Conservation (phyloP, 495 filamentous ascomycete species). For the Lasiosphaeria hispida region DNA sequence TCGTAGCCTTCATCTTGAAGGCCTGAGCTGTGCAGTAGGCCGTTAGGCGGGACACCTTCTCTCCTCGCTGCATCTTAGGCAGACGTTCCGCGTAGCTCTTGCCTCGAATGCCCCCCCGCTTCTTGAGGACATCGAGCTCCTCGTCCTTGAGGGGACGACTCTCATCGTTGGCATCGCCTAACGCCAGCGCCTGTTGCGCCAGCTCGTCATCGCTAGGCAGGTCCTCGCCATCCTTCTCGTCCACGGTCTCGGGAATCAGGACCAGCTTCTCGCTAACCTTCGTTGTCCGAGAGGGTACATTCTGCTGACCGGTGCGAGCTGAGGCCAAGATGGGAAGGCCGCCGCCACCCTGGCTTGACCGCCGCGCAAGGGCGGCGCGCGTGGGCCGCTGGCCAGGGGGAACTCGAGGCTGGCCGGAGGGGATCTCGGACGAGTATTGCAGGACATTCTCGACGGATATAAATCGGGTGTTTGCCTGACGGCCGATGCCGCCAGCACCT, state of each 20-base stretch:
- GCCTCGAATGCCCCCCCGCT: slow-evolving; percentile 62
- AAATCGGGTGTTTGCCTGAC: slow-evolving; percentile 61
- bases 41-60: slow-evolving; percentile 85
- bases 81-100: slow-evolving; percentile 95
- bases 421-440: slow-evolving; percentile 90
- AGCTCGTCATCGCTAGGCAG: slow-evolving; percentile 50
- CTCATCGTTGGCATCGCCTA: slow-evolving; percentile 60
- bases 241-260: slow-evolving; percentile 80
- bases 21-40: slow-evolving; percentile 96
- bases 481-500: slow-evolving; percentile 17
- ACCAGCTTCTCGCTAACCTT: slow-evolving; percentile 95
- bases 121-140: slow-evolving; percentile 64
- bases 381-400: slow-evolving; percentile 59
- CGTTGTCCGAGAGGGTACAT: slow-evolving; percentile 81
- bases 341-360: slow-evolving; percentile 31
- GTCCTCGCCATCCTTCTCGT: slow-evolving; percentile 53
- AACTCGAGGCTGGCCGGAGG: slow-evolving; percentile 84
- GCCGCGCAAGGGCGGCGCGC: slow-evolving; percentile 43
- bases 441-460: slow-evolving; percentile 96
- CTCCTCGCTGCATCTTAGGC: slow-evolving; percentile 81
- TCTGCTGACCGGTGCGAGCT: slow-evolving; percentile 58
- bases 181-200: slow-evolving; percentile 31
- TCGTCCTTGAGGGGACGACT: slow-evolving; percentile 72
- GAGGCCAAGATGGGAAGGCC: slow-evolving; percentile 43
- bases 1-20: slow-evolving; percentile 81